Evolutionary conservation across 2,329 filamentous ascomycete genomes (phyloP), one percentile per base, ranked within the genome.

Genomic region (Pseudonectria foliicola): DNA sequence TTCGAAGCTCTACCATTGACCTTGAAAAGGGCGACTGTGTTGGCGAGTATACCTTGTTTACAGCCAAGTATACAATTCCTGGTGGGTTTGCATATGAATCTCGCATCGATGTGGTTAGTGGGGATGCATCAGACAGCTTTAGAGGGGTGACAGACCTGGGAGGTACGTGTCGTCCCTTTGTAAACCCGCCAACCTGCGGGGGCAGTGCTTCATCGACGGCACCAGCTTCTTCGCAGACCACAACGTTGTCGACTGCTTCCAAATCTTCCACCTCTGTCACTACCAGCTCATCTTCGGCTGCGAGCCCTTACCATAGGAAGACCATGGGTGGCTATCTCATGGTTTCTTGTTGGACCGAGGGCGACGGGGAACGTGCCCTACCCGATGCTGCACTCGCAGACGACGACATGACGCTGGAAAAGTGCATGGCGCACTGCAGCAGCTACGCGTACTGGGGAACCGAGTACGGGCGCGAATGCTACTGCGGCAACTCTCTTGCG

Each of bases 381-480:
- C 37, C 42, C 12, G 64, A 56, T 14, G 57, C 55, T 4, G 43
- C 54, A 4, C 66, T 62, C 32, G 64, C 62, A 13, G 64, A 68
- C 42, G 65, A 72, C 26, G 55, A 55, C 14, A 72, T 73, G 68
- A 73, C 69, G 2, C 52, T 71, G 8, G 67, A 71, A 37, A 59
- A 53, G 27, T 73, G 70, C 49, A 60, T 62, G 56, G 41, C 43
- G 3, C 68, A 64, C 52, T 73, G 69, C 56, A 61, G 59, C 3
- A 58, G 56, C 2, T 73, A 63, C 47, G 54, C 58, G 29, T 71
- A 67, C 44, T 73, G 64, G 56, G 71, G 64, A 3, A 66, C 69
- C 6, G 70, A 75, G 45, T 74, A 68, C 40, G 67, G 68, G 8
- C 59, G 66, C 18, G 70, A 74, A 50, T 73, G 69, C 50, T 73